Evolutionary conservation across 2,329 filamentous ascomycete species (phyloP).

Genomic region (Paecilomyces dactylethromorphus): DNA sequence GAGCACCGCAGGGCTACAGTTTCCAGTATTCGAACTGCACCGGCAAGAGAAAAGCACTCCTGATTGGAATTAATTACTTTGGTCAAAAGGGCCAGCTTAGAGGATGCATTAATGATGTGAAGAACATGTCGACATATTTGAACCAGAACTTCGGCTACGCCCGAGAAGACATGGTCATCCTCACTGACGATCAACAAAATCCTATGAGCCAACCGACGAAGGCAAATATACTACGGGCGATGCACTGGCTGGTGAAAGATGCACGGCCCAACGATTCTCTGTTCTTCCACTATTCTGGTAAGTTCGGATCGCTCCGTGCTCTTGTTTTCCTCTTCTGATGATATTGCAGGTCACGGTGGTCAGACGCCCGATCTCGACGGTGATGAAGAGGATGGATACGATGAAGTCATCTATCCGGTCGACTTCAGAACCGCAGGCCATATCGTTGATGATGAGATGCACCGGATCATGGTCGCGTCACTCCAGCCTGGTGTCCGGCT

Average conservation of each 20-base stretch:
- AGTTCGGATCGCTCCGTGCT: slow-evolving; percentile 16
- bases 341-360: slow-evolving; percentile 59
- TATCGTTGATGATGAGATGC: slow-evolving; percentile 74
- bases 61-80: slow-evolving; percentile 97
- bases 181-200: slow-evolving; percentile 95
- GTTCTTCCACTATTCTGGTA: slow-evolving; percentile 96
- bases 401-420: slow-evolving; percentile 74
- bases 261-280: slow-evolving; percentile 86
- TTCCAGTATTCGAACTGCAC: slow-evolving; percentile 93
- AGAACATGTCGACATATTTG: slow-evolving; percentile 91
- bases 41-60: slow-evolving; percentile 76
- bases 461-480: slow-evolving; percentile 67
- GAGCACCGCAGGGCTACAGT: slow-evolving; percentile 70
- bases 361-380: slow-evolving; percentile 68
- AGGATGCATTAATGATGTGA: slow-evolving; percentile 95
- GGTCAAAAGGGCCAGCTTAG: slow-evolving; percentile 82
- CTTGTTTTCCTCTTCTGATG: slow-evolving; percentile 5
- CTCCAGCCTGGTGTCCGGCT: slow-evolving; percentile 75
- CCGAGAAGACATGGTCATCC: slow-evolving; percentile 91
- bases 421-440: slow-evolving; percentile 64
- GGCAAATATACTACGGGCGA: slow-evolving; percentile 86
- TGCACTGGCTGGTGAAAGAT: slow-evolving; percentile 97
- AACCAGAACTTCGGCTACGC: slow-evolving; percentile 87
- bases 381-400: slow-evolving; percentile 70
- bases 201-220: slow-evolving; percentile 96